Base-by-base conservation (phyloP, 257 asterid genomes). In the Plantago major region DNA sequence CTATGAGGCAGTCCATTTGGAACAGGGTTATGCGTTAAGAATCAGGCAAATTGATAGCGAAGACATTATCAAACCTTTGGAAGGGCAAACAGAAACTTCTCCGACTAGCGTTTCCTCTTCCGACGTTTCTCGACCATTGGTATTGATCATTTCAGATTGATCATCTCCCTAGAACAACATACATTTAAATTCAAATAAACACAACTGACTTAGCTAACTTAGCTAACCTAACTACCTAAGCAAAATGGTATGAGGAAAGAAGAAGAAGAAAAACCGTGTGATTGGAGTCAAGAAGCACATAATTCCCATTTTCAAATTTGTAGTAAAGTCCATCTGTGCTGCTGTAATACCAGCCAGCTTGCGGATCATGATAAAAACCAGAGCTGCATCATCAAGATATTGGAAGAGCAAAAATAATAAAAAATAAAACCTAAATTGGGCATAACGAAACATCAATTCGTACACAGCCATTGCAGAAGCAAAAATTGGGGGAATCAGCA, bases 341-440 rank as follows among this genome's bases (percentile, higher is more conserved):
- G 82, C 84, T 89, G 58, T 89, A 92, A 72, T 92, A 92, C 99
- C 99, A 89, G 6, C 88, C 95, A 9, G 81, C 99, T 57, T 74
- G 55, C 38, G 95, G 97, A 53, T 83, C 94, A 60, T 84, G 91
- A 78, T 92, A 92, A 80, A 92, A 87, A 30, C 99, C 97, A 74
- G 95, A 65, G 77, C 99, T 92, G 89, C 71, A 78, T 62, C 73
- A 74, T 68, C 46, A 60, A 58, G 30, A 63, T 16, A 58, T 28
- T 10, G 11, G 17, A n/a, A 38, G 59, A 54, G 16, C 19, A 19
- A 22, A 46, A 61, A 53, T 0, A 10, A 10, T 58, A 46, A 52
- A 47, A 9, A 16, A 37, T 15, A 53, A 59, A 62, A 28, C 53
- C 43, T 18, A 51, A 71, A 62, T 55, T 55, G 66, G 54, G 64